Evolutionary conservation across 768 basidiomycete species (phyloP), one percentile per base, ranked within the genome.

Genomic region (Baorangia bicolor): DNA sequence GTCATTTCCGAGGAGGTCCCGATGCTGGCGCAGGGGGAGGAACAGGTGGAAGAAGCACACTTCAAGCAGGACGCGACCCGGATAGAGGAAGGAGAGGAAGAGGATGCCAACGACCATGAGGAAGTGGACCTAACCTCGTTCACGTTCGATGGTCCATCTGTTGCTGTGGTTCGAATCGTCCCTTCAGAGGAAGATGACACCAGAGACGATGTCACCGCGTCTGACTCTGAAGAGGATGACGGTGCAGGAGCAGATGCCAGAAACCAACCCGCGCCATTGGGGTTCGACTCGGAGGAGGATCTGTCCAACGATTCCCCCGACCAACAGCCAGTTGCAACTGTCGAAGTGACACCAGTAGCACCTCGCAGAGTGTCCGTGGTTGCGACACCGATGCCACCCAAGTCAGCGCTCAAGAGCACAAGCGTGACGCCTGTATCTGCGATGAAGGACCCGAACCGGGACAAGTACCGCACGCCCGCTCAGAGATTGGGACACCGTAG

Each of bases 81-180:
- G 16, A 78, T 84, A 23, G 81, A 81, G 45, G 82, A 80, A 46
- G 70, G 73, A 3, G 81, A 79, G 48, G 75, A 77, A 39, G 67
- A 68, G 6, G 75, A 73, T 27, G 60, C 59, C 16, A 82, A 84
- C 41, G 87, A 86, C 59, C 84, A 80, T 56, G 87, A 87, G 68
- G 88, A 88, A 63, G 75, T 80, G 49, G 84, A 84, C 61, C 73
- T 88, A 59, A 83, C 78, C 11, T 88, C 88, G 49, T 92, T 91
- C 72, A 85, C 82, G 28, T 85, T 89, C 35, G 90, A 90, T 65
- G 82, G 73, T 8, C 76, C 83, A 41, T 79, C 82, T 10, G 77
- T 78, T 13, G 82, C 79, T 18, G 71, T 78, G 31, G 79, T 80
- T 46, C 75, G 79, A 35, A 73, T 80, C 44, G 79, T 82, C 75